phyloP scores from a whole-genome alignment of 306 rosid genomes.

The Pyrus betulifolia region DNA sequence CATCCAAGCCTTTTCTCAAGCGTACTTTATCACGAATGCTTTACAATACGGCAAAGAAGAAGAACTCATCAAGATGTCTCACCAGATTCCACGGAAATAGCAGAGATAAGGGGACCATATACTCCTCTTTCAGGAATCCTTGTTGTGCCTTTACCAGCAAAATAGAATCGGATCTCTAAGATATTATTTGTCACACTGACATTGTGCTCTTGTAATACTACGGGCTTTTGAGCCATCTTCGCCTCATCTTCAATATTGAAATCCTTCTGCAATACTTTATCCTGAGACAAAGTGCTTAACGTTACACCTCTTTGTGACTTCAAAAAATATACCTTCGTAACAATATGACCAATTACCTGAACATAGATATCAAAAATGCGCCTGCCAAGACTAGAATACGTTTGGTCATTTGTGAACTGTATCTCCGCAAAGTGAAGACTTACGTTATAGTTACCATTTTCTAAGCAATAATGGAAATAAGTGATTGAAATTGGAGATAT shows the following conservation, averaged over 20 bases:
- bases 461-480: constrained; percentile 68
- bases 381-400: constrained; percentile 47
- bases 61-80: constrained; percentile 7
- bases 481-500: constrained; percentile 50
- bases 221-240: constrained; percentile 30
- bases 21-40: neutral
- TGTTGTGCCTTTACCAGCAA: constrained; percentile 55
- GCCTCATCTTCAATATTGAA: constrained; percentile 50
- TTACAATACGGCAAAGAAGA: neutral
- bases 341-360: constrained; percentile 41
- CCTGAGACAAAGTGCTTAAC: constrained; percentile 31
- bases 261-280: constrained; percentile 33
- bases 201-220: constrained; percentile 20
- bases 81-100: constrained; percentile 62
- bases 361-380: constrained; percentile 56
- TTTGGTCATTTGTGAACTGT: constrained; percentile 44
- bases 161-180: constrained; percentile 56
- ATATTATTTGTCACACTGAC: constrained; percentile 33
- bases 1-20: neutral
- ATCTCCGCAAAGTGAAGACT: constrained; percentile 64
- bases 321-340: neutral
- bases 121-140: constrained; percentile 56
- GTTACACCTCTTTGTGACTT: constrained; percentile 7
- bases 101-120: constrained; percentile 70
- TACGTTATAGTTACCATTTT: constrained; percentile 53